Percentiles rank a stretch among this genome's conserved stretches.
Conservation (phyloP, 1,284 basidiomycete species). For the Acaromyces ingoldii region DNA sequence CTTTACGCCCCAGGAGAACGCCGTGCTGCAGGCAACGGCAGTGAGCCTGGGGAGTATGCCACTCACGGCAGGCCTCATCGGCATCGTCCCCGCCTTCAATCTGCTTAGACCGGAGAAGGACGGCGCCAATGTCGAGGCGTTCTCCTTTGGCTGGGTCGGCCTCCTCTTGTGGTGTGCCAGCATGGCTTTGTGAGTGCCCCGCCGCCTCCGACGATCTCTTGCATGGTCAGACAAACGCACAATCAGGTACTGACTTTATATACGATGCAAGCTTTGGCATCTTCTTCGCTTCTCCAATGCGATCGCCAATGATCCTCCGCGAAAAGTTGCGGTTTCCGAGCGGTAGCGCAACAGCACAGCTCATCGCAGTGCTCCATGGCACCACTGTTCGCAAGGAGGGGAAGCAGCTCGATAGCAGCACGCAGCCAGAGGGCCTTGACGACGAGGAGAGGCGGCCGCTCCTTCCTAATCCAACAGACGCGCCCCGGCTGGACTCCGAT, state of each 20-base stretch:
- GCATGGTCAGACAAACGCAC: slow-evolving; percentile 32
- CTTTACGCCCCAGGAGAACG: slow-evolving; percentile 80
- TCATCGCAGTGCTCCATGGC: slow-evolving; percentile 84
- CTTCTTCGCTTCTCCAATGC: slow-evolving; percentile 84
- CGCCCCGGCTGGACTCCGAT: too few species aligned
- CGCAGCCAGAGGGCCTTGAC: neutral
- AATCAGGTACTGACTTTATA: neutral
- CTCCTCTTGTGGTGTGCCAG: slow-evolving; percentile 77
- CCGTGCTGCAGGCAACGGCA: slow-evolving; percentile 85
- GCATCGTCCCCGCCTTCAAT: slow-evolving; percentile 83
- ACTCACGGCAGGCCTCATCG: slow-evolving; percentile 83
- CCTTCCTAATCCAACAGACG: too few species aligned
- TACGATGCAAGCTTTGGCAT: slow-evolving; percentile 58
- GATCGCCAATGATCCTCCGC: slow-evolving; percentile 90
- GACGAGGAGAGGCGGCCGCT: neutral
- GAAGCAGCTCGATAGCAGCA: neutral
- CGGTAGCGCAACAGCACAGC: slow-evolving; percentile 89
- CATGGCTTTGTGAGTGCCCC: slow-evolving; percentile 91
- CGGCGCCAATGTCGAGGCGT: slow-evolving; percentile 62
- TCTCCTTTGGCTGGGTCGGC: slow-evolving; percentile 66
- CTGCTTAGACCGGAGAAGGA: slow-evolving; percentile 71
- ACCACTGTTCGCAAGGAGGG: slow-evolving; percentile 11
- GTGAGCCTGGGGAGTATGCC: slow-evolving; percentile 76
- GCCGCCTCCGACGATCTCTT: too few species aligned
- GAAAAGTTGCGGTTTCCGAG: slow-evolving; percentile 90